Conservation (phyloP, 805 yeast genomes). For the Priceomyces medius region DNA sequence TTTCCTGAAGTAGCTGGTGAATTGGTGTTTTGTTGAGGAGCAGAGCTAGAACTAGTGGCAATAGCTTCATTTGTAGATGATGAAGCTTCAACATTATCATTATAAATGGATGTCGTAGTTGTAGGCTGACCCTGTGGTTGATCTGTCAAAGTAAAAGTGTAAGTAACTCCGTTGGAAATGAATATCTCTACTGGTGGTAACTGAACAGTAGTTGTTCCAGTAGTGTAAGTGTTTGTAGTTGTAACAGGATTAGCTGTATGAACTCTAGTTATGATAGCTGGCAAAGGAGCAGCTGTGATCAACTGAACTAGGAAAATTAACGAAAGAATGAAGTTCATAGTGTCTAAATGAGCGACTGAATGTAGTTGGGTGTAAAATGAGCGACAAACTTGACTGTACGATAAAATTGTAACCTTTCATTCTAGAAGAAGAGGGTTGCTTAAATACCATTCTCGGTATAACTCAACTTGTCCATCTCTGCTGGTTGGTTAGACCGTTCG, state of each 20-base stretch:
- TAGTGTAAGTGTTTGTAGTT: slow-evolving; percentile 37
- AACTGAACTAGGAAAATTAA: slow-evolving; percentile 19
- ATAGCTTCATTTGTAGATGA: slow-evolving; percentile 1
- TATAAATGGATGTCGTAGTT: slow-evolving; percentile 27
- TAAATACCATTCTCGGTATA: no score
- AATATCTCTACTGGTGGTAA: slow-evolving; percentile 54
- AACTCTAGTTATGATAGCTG: slow-evolving; percentile 48
- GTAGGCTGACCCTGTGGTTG: slow-evolving; percentile 35
- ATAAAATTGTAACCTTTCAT: no score
- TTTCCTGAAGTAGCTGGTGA: slow-evolving; percentile 4
- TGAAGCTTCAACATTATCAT: slow-evolving; percentile 9
- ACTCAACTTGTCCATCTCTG: not conserved
- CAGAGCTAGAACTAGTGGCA: slow-evolving; percentile 1
- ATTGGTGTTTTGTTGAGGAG: not conserved
- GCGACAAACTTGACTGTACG: not conserved
- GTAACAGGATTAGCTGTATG: slow-evolving; percentile 59
- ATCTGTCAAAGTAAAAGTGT: slow-evolving; percentile 44
- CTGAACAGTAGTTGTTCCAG: slow-evolving; percentile 49
- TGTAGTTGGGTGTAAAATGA: slow-evolving; percentile 1
- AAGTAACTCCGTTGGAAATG: slow-evolving; percentile 51
- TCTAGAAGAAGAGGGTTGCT: no score
- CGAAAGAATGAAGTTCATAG: slow-evolving; percentile 11
- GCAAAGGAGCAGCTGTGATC: slow-evolving; percentile 34
- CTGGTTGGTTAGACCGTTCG: slow-evolving; percentile 1
- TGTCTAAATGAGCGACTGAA: not conserved